phyloP scores from a whole-genome alignment of 129 eudicot species.

The Oenanthe sinensis region DNA sequence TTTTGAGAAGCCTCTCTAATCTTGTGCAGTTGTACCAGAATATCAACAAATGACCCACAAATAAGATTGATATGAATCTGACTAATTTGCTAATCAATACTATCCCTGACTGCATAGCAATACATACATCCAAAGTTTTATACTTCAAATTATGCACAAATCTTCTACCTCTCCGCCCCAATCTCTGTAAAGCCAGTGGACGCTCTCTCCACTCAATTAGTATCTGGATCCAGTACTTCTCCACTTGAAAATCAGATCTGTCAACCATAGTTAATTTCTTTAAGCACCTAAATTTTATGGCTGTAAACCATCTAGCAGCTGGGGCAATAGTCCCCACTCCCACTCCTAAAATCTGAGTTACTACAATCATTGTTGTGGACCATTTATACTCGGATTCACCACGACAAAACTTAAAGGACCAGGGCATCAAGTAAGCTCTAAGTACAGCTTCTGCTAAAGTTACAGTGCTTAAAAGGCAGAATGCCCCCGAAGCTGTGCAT shows the following conservation, averaged over 20 bases:
- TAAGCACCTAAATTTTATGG: slow-evolving; percentile 37
- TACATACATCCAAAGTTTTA: slow-evolving; percentile 21
- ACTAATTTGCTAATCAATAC: slow-evolving; percentile 31
- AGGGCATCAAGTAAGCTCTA: slow-evolving; percentile 26
- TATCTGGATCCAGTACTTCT: slow-evolving; percentile 37
- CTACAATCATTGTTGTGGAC: slow-evolving; percentile 37
- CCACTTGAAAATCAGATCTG: slow-evolving; percentile 32
- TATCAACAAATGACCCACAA: slow-evolving; percentile 9
- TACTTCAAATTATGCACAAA: slow-evolving; percentile 24
- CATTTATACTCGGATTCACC: slow-evolving; percentile 50
- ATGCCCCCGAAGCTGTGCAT: slow-evolving; percentile 52
- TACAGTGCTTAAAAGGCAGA: slow-evolving; percentile 32
- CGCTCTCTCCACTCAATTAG: slow-evolving; percentile 39
- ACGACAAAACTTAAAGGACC: slow-evolving; percentile 31
- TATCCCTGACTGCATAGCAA: slow-evolving; percentile 18
- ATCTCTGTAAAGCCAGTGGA: slow-evolving; percentile 23
- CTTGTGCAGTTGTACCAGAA: not conserved
- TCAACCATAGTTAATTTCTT: slow-evolving; percentile 20
- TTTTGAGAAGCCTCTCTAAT: slow-evolving; percentile 3
- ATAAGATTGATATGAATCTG: slow-evolving; percentile 23
- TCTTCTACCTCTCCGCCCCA: slow-evolving; percentile 30
- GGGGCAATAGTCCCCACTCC: slow-evolving; percentile 56
- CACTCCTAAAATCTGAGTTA: slow-evolving; percentile 36
- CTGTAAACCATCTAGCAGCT: slow-evolving; percentile 52
- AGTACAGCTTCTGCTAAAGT: slow-evolving; percentile 32